Base-by-base conservation (phyloP, 495 filamentous ascomycete genomes). In the Neurospora sp. region DNA sequence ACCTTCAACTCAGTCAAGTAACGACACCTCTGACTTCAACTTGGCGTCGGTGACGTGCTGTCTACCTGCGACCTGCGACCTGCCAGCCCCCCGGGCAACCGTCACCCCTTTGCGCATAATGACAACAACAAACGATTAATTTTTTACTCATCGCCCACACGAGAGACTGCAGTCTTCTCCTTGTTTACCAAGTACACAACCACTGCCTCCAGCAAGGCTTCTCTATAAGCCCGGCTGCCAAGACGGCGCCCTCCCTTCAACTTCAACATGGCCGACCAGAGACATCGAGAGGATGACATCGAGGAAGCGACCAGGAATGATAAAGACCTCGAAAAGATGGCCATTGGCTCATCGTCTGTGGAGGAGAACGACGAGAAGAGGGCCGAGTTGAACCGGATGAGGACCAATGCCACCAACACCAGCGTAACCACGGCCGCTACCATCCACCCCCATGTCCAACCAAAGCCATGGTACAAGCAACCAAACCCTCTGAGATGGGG, bases 401-500 rank as follows among this genome's bases (percentile, higher is more conserved):
- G 79, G 65, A 87, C 81, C 71, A 77, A 80, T 77, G 81, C 80
- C 22, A 86, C 86, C 22, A 83, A 84, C 8, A 79, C 80, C 37
- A 87, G 83, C 75, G 80, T 79, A 1, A 70, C 78, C 61, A 83
- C 79, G 40, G 76, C 74, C 20, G 78, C 77, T n/a, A 75, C 68
- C n/a, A 75, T 74, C 71, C 71, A 79, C 40, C 76, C 75, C 39
- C 69, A 76, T 2, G 16, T 69, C 16, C 31, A 79, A 41, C 83
- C 85, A 74, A 87, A 85, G 73, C 86, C 84, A 76, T 91, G 89
- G 89, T 86, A 87, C 76, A 87, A 85, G 74, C 83, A 83, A 40
- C 76, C 85, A 14, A 92, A 93, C 76, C 90, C 91, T 4, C 76
- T 93, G 73, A 85, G 86, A 79, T 88, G 88, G 86, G 86, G 87